These are phyloP conservation scores for Graphium sp. DNA, from an alignment of 2,329 filamentous ascomycete genomes.

Conservation along the genomic window DNA sequence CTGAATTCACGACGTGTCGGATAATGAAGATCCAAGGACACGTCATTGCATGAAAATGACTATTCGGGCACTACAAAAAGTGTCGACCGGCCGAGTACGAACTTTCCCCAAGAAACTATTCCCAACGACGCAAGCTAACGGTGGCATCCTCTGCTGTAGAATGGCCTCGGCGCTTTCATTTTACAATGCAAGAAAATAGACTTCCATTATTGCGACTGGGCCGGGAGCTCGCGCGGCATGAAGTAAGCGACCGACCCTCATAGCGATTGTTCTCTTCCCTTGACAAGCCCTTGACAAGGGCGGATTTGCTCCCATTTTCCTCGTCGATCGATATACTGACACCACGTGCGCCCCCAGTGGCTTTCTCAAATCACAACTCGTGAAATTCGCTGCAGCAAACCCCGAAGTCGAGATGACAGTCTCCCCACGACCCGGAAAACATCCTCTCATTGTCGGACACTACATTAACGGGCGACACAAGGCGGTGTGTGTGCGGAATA, in stretches of 20 bases:
- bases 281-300: not conserved
- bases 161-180: conserved; percentile 93
- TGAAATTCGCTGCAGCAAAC: conserved; percentile 63
- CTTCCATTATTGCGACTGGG: conserved; percentile 95
- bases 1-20: too few species aligned
- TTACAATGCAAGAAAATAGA: conserved; percentile 92
- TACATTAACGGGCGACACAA: conserved; percentile 87
- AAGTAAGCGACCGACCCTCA: conserved; percentile 40
- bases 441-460: conserved; percentile 75
- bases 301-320: not conserved
- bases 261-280: not conserved
- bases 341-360: conserved; percentile 28
- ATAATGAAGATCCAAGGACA: too few species aligned
- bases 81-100: conserved; percentile 36
- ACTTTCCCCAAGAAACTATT: not conserved
- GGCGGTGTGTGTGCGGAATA: conserved; percentile 74
- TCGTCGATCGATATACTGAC: conserved; percentile 10
- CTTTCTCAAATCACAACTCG: conserved; percentile 65
- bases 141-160: conserved; percentile 31
- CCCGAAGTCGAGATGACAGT: conserved; percentile 84
- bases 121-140: conserved; percentile 5
- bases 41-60: conserved; percentile 33
- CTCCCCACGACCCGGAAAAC: conserved; percentile 75
- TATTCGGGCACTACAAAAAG: conserved; percentile 31
- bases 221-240: conserved; percentile 86